A percentile compares a stretch with the other conserved stretches of the same genome.
phyloP scores from a whole-genome alignment of 192 early-diverging fungal genomes.

The Haplosporangium gracile region DNA sequence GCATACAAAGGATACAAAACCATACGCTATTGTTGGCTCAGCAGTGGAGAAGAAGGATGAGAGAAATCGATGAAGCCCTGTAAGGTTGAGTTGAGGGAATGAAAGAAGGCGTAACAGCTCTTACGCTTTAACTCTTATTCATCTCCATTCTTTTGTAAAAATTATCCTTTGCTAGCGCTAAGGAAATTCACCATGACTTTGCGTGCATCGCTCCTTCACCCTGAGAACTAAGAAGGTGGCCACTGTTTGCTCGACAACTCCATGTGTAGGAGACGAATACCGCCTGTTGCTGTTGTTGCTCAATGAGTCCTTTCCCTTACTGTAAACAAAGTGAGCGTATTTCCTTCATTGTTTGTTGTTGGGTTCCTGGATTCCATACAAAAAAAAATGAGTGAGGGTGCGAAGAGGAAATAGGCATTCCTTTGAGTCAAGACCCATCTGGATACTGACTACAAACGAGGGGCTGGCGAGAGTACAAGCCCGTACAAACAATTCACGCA shows the following conservation, averaged over 20 bases:
- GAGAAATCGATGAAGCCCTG: background rate
- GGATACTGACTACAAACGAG: background rate
- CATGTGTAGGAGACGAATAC: background rate
- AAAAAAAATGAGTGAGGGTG: background rate
- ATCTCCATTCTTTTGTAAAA: background rate
- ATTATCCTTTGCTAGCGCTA: background rate
- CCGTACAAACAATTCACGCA: background rate
- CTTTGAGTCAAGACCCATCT: background rate
- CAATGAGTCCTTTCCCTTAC: background rate
- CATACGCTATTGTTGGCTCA: slow-evolving; percentile 3
- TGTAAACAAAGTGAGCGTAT: slow-evolving; percentile 1
- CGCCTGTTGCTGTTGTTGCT: background rate
- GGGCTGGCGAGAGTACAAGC: background rate
- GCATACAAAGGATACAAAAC: no score
- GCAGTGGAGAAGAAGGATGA: background rate
- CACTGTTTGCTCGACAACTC: background rate
- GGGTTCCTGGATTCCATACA: background rate
- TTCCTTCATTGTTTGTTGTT: background rate
- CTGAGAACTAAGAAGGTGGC: no score
- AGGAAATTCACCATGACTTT: background rate
- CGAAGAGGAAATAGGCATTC: background rate
- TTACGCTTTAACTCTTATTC: background rate
- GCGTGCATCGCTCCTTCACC: background rate
- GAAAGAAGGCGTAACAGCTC: background rate
- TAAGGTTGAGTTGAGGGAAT: background rate